These are phyloP conservation scores for Fusarium anguioides DNA, from an alignment of 2,329 filamentous ascomycete genomes.

Conservation along the genomic window DNA sequence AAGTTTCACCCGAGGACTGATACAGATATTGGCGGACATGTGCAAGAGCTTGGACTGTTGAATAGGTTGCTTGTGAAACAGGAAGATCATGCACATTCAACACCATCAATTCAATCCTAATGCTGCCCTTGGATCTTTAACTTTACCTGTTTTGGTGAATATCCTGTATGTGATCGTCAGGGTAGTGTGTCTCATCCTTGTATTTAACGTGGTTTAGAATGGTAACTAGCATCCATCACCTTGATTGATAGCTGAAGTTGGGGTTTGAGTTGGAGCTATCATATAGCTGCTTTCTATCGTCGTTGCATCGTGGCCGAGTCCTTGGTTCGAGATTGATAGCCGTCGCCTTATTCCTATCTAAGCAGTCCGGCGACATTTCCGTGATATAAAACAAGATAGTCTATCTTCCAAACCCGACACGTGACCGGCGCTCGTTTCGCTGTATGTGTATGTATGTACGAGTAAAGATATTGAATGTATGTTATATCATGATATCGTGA, in stretches of 20 bases:
- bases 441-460: not conserved
- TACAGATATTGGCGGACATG: not conserved
- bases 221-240: not conserved
- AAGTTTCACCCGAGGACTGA: conserved; percentile 8
- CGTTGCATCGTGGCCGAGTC: too few relatives aligned
- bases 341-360: conserved; percentile 25
- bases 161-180: conserved; percentile 31
- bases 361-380: conserved; percentile 28
- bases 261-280: conserved; percentile 3
- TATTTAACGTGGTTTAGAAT: not conserved
- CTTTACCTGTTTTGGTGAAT: conserved; percentile 30
- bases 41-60: not conserved
- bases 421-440: conserved; percentile 22
- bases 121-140: conserved; percentile 2
- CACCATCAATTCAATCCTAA: conserved; percentile 4
- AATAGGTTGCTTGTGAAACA: conserved; percentile 19
- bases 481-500: not conserved
- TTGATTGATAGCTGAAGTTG: not conserved
- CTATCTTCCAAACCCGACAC: conserved; percentile 1
- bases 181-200: conserved; percentile 7
- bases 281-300: not conserved
- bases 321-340: too few relatives aligned
- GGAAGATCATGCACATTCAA: conserved; percentile 8
- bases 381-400: not conserved
- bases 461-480: not conserved